Evolutionary conservation across 768 basidiomycete species (phyloP).

Genomic region (Serendipita indica): DNA sequence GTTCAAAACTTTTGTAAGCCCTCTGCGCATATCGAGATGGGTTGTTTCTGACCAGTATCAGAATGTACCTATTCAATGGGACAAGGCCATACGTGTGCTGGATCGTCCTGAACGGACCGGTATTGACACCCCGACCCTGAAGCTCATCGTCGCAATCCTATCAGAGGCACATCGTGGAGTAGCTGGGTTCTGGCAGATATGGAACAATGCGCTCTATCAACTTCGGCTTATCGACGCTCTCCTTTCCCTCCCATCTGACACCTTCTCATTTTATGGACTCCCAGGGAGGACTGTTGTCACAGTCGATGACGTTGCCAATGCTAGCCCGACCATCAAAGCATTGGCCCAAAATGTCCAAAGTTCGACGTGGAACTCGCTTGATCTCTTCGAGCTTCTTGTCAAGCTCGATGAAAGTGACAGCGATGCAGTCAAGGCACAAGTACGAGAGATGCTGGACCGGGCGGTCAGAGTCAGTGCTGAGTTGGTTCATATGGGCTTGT

Average conservation of each 20-base stretch:
- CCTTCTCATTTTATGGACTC: constrained; percentile 85
- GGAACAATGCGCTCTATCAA: constrained; percentile 77
- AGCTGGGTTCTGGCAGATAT: constrained; percentile 69
- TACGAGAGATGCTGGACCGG: constrained; percentile 85
- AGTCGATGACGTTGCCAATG: constrained; percentile 70
- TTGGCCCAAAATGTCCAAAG: constrained; percentile 82
- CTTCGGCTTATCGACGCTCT: constrained; percentile 78
- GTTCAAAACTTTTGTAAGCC: constrained; percentile 56
- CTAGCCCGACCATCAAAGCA: constrained; percentile 83
- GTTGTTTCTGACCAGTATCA: constrained; percentile 19
- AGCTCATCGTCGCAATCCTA: constrained; percentile 77
- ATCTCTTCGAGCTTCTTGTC: constrained; percentile 80
- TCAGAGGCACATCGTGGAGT: constrained; percentile 68
- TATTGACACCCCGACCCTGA: constrained; percentile 78
- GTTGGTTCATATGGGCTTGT: constrained; percentile 80
- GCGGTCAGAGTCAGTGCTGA: constrained; percentile 90
- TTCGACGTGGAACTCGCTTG: constrained; percentile 88
- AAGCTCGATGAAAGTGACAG: constrained; percentile 58
- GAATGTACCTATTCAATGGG: constrained; percentile 62
- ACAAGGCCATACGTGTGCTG: constrained; percentile 68
- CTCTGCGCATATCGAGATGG: background rate
- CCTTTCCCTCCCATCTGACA: constrained; percentile 75
- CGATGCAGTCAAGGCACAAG: constrained; percentile 54
- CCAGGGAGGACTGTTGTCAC: constrained; percentile 74
- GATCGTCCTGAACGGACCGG: constrained; percentile 73